Evolutionary conservation across 2,329 filamentous ascomycete species (phyloP).

Genomic region (Lithohypha guttulata): DNA sequence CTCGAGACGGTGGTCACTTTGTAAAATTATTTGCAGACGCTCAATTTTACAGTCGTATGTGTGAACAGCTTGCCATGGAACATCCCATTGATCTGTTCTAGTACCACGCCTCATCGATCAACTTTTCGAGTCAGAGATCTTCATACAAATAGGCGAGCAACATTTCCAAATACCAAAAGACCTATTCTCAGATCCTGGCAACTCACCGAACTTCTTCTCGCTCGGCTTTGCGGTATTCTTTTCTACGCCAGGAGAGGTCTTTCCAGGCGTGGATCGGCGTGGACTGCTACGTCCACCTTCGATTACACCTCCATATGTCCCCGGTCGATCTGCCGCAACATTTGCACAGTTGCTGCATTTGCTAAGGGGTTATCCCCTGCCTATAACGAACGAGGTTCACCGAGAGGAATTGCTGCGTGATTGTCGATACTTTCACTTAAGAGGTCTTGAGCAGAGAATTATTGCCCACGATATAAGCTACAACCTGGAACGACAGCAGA

Average conservation of each 20-base stretch:
- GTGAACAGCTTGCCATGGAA: not conserved
- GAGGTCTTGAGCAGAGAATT: constrained; percentile 77
- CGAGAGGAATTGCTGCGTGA: constrained; percentile 69
- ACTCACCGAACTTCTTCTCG: constrained; percentile 93
- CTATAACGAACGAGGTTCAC: constrained; percentile 66
- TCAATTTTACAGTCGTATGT: constrained; percentile 77
- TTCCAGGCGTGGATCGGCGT: constrained; percentile 71
- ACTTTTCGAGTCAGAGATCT: constrained; percentile 83
- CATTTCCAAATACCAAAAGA: constrained; percentile 87
- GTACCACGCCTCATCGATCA: constrained; percentile 83
- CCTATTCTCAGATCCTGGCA: constrained; percentile 72
- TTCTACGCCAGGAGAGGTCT: constrained; percentile 64
- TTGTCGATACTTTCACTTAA: constrained; percentile 86
- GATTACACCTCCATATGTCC: constrained; percentile 71
- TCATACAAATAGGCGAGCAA: constrained; percentile 75
- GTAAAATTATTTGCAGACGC: constrained; percentile 89
- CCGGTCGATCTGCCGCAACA: constrained; percentile 68
- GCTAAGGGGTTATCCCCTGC: constrained; percentile 70
- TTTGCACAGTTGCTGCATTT: constrained; percentile 76
- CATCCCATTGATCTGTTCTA: constrained; percentile 28
- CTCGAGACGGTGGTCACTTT: constrained; percentile 73
- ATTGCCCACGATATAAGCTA: constrained; percentile 66
- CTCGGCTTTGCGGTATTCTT: constrained; percentile 86
- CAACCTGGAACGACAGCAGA: constrained; percentile 56
- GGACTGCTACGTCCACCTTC: constrained; percentile 75